A percentile compares a stretch with the other conserved stretches of the same genome.
Conservation (phyloP, 2,329 filamentous ascomycete species). For the Talaromyces islandicus region DNA sequence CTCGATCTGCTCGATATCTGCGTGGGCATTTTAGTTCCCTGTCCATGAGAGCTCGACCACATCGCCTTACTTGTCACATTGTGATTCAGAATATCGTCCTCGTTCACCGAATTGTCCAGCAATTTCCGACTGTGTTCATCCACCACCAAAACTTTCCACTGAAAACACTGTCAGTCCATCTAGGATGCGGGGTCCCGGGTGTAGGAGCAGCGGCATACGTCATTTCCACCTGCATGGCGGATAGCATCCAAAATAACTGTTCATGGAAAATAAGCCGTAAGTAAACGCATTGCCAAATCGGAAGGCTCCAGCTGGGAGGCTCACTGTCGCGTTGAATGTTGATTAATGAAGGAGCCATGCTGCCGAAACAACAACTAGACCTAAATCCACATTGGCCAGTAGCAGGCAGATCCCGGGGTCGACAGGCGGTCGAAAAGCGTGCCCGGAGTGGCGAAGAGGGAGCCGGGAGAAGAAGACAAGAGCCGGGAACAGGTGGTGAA, state of each 20-base stretch:
- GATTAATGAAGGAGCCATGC: conserved; percentile 79
- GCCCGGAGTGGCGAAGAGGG: background rate
- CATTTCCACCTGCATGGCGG: conserved; percentile 70
- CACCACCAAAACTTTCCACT: conserved; percentile 97
- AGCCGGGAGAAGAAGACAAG: background rate
- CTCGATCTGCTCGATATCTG: conserved; percentile 94
- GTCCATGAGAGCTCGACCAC: conserved; percentile 10
- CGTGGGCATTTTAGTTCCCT: conserved; percentile 6
- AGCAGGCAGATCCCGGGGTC: background rate
- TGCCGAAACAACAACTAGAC: conserved; percentile 34
- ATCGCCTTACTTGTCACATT: conserved; percentile 78
- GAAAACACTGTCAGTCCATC: conserved; percentile 20
- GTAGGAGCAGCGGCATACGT: conserved; percentile 49
- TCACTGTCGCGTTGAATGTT: conserved; percentile 74
- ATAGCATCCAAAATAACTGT: conserved; percentile 69
- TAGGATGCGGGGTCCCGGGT: conserved; percentile 1
- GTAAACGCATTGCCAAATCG: background rate
- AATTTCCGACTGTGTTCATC: conserved; percentile 79
- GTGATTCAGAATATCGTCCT: conserved; percentile 95
- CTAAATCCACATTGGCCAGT: conserved; percentile 10
- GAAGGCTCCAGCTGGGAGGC: conserved; percentile 17
- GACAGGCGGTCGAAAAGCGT: background rate
- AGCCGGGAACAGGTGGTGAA: background rate
- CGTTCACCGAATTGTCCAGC: conserved; percentile 82
- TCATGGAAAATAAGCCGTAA: background rate